Base-by-base conservation (phyloP, 768 basidiomycete species). In the Mycena metata region DNA sequence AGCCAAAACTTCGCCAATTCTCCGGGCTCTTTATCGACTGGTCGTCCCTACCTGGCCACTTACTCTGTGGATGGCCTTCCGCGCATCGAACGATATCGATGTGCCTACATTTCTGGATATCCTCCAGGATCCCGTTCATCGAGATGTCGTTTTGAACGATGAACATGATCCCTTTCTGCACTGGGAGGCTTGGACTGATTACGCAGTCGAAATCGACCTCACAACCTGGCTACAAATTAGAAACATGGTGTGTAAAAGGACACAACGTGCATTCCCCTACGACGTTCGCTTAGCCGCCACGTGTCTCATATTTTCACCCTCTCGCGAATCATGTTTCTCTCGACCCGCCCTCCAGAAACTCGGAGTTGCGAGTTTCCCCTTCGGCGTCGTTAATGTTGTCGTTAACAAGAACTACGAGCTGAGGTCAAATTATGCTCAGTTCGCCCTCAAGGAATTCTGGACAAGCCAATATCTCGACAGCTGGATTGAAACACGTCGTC, bases 21-120 rank as follows among this genome's bases (percentile, higher is more conserved):
- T 47, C 47, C 43, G 19, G 21, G 19, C 61, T 4, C 52, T 67
- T 42, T 61, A 49, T 19, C 45, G 56, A n/a, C 60, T 67, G 6
- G 66, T 61, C 0, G 66, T 67, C 10, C 21, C 54, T 13, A 52
- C 59, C n/a, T 67, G 66, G 66, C 60, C 66, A 2, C 60, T 67
- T 30, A 56, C 54, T 17, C 60, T 60, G 24, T 67, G 66, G 66
- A 35, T 55, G 59, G 11, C 23, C 33, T 67, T 61, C 46, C 60
- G 66, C 24, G 61, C 26, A 5, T 12, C 39, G 35, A 17, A 36
- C 1, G 41, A 43, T 42, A 15, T 35, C 1, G 23, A 61, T 30
- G 8, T 61, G 2, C 45, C 21, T 19, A 11, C 0, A 33, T 61
- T 67, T 61, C 21, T 67, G 7, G n/a, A n/a, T n/a, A n/a, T n/a